Conservation (phyloP, 169 alveolate species). For the Toxoplasma gondii region DNA sequence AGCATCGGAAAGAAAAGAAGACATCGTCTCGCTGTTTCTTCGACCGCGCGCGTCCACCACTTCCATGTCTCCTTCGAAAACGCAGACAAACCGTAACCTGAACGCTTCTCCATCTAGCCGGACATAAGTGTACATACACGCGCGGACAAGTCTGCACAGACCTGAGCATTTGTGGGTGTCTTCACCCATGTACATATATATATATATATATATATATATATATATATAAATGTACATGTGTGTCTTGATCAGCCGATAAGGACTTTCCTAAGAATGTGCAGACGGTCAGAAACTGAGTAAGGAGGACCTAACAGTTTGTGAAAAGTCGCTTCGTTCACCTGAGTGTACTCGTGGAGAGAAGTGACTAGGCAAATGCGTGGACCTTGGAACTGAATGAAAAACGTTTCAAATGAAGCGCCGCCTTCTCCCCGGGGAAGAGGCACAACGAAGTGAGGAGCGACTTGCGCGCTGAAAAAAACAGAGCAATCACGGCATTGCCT, state of each 20-base stretch:
- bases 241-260: neutral
- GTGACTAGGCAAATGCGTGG: neutral
- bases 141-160: neutral
- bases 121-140: neutral
- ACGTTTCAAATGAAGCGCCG: neutral
- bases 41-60: too few relatives aligned
- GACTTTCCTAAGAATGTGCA: too few relatives aligned
- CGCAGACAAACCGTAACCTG: too few relatives aligned
- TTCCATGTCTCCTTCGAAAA: too few relatives aligned
- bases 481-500: neutral
- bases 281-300: too few relatives aligned
- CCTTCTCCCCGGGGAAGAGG: slow-evolving; percentile 16
- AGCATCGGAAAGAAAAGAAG: too few relatives aligned
- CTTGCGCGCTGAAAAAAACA: neutral
- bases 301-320: too few relatives aligned
- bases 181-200: neutral
- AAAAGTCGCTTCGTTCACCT: neutral
- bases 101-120: too few relatives aligned
- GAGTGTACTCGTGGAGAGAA: neutral
- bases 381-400: slow-evolving; percentile 16
- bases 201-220: neutral
- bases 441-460: neutral
- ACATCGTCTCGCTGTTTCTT: too few relatives aligned
- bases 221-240: neutral
- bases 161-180: neutral